These are phyloP conservation scores for Lactuca saligna DNA, from an alignment of 129 eudicot genomes.

Conservation along the genomic window DNA sequence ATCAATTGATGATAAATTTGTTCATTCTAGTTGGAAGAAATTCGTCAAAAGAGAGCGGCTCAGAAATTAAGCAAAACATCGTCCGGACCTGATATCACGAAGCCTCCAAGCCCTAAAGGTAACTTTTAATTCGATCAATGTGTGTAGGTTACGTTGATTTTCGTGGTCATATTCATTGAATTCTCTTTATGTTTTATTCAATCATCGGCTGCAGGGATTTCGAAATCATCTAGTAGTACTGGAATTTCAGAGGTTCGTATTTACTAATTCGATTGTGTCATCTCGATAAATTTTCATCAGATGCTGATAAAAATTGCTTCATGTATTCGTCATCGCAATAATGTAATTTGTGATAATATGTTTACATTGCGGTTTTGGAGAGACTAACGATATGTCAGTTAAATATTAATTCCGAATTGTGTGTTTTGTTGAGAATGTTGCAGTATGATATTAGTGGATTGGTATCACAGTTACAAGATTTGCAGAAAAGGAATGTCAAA, in stretches of 20 bases:
- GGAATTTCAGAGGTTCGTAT: constrained; percentile 65
- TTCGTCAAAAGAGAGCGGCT: constrained; percentile 92
- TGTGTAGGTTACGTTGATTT: constrained; percentile 5
- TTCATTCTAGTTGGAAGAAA: constrained; percentile 65
- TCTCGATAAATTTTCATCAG: constrained; percentile 4
- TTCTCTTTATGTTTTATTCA: background rate
- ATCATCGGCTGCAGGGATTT: constrained; percentile 55
- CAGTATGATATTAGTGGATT: constrained; percentile 84
- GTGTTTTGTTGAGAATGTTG: constrained; percentile 23
- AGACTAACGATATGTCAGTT: background rate
- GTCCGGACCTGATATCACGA: constrained; percentile 83
- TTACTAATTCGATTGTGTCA: background rate
- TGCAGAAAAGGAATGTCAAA: constrained; percentile 63
- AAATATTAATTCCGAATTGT: background rate
- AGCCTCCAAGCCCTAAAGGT: constrained; percentile 58
- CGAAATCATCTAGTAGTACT: constrained; percentile 60
- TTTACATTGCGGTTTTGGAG: background rate
- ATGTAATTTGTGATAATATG: background rate
- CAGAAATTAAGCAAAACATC: constrained; percentile 73
- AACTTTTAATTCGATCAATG: background rate
- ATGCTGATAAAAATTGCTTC: too few species aligned
- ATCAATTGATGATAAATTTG: background rate
- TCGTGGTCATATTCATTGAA: background rate
- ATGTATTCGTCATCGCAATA: background rate
- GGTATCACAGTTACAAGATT: constrained; percentile 79